These are phyloP conservation scores for Saccharomycopsis sp. DNA, from an alignment of 805 yeast genomes.

Conservation along the genomic window DNA sequence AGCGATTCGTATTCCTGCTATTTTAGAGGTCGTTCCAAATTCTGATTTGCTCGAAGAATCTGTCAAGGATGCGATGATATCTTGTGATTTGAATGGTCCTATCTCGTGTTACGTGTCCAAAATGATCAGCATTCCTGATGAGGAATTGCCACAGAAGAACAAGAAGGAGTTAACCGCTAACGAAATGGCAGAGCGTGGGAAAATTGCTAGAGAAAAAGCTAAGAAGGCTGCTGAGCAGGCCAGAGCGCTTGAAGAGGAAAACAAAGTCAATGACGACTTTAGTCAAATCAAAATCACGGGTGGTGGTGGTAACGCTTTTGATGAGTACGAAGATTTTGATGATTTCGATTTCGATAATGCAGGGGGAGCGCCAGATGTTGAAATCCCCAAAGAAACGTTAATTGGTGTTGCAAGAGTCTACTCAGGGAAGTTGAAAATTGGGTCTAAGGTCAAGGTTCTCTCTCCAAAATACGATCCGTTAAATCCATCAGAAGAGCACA, in stretches of 20 bases:
- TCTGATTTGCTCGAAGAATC: slow-evolving; percentile 35
- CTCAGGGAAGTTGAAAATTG: slow-evolving; percentile 71
- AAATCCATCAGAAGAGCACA: slow-evolving; percentile 41
- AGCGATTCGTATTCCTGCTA: slow-evolving; percentile 53
- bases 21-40: slow-evolving; percentile 53
- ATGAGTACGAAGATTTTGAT: slow-evolving; percentile 36
- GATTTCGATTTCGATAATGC: slow-evolving; percentile 26
- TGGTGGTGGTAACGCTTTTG: slow-evolving; percentile 28
- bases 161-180: slow-evolving; percentile 29
- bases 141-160: slow-evolving; percentile 59
- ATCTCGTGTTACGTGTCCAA: slow-evolving; percentile 78
- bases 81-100: slow-evolving; percentile 62
- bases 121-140: slow-evolving; percentile 75
- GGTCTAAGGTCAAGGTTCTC: slow-evolving; percentile 65
- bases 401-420: slow-evolving; percentile 86
- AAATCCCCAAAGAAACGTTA: slow-evolving; percentile 46
- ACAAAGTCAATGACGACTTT: slow-evolving; percentile 17
- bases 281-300: not conserved
- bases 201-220: slow-evolving; percentile 57
- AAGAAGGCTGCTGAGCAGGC: slow-evolving; percentile 38
- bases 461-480: slow-evolving; percentile 83
- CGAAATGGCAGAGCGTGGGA: slow-evolving; percentile 54
- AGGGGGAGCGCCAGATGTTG: slow-evolving; percentile 26
- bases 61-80: slow-evolving; percentile 38
- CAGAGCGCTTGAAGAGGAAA: slow-evolving; percentile 30